Percentiles rank a stretch among this genome's conserved stretches.
These are phyloP conservation scores for Physcomitrellopsis africana DNA, from an alignment of 225 moss, liverwort and hornwort species.

Conservation along the genomic window DNA sequence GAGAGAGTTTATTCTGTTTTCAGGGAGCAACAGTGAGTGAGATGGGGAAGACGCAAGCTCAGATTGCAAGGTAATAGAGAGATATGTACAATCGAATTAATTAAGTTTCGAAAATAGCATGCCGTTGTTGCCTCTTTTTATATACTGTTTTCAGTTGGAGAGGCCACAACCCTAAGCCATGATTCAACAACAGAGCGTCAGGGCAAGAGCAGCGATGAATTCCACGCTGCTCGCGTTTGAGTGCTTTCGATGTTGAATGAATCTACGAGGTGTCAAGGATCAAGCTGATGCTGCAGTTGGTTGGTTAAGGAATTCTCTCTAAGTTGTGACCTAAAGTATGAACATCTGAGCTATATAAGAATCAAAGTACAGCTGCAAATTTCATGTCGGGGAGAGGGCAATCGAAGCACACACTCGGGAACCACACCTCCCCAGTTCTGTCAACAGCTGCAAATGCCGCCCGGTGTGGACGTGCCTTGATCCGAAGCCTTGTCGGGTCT, in stretches of 20 bases:
- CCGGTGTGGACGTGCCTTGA: not conserved
- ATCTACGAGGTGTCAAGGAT: not conserved
- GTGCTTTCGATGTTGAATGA: constrained; percentile 8
- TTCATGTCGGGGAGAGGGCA: not conserved
- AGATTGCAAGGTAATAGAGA: constrained; percentile 21
- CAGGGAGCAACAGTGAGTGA: constrained; percentile 18
- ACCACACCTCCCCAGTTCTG: not conserved
- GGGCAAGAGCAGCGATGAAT: constrained; percentile 18
- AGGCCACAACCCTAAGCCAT: constrained; percentile 22
- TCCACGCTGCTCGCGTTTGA: constrained; percentile 29
- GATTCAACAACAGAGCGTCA: not conserved
- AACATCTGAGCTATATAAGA: constrained; percentile 2
- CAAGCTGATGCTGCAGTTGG: constrained; percentile 10
- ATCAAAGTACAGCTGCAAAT: not conserved
- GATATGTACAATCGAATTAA: constrained; percentile 26
- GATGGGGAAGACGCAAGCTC: constrained; percentile 5
- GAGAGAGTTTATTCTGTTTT: not conserved
- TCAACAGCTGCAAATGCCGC: constrained; percentile 51
- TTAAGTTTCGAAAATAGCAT: constrained; percentile 23
- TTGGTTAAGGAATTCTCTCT: constrained; percentile 3
- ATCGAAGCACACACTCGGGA: constrained; percentile 1
- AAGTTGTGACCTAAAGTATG: constrained; percentile 10
- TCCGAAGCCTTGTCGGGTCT: constrained; percentile 58
- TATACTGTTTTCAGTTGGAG: constrained; percentile 26
- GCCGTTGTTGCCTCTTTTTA: not conserved